phyloP scores from a whole-genome alignment of 768 basidiomycete genomes.

The Clavulina sp. region DNA sequence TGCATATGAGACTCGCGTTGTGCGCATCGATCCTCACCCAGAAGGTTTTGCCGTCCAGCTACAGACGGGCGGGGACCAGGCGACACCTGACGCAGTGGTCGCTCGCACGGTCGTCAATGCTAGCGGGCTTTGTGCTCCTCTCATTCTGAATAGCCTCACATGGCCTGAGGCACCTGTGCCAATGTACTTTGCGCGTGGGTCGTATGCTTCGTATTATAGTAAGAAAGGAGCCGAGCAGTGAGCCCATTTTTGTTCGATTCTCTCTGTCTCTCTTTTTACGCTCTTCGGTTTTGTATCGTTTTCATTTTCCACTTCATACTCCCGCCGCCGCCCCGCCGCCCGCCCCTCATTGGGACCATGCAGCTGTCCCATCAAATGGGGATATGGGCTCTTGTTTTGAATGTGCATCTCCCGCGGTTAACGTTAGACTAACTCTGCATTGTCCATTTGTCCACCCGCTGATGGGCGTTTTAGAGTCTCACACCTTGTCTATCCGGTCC shows the following conservation, averaged over 20 bases:
- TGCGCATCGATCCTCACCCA: constrained; percentile 58
- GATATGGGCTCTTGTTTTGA: too few species aligned
- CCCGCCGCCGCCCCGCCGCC: too few species aligned
- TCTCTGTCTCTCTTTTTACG: too few species aligned
- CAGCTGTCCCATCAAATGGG: too few species aligned
- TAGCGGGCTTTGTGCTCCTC: constrained; percentile 52
- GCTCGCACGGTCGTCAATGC: constrained; percentile 70
- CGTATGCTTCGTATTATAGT: constrained; percentile 78
- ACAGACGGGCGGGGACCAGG: constrained; percentile 18
- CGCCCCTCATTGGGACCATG: too few species aligned
- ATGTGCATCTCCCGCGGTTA: too few species aligned
- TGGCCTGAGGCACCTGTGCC: constrained; percentile 44
- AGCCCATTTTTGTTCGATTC: too few species aligned
- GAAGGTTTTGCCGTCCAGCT: constrained; percentile 82
- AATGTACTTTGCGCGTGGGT: constrained; percentile 67
- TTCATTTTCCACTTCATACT: too few species aligned
- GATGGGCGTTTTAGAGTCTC: constrained; percentile 48
- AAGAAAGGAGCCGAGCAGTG: too few species aligned
- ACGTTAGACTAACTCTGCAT: too few species aligned
- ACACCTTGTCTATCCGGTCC: constrained; percentile 84
- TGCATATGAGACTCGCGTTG: constrained; percentile 63
- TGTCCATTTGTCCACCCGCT: too few species aligned
- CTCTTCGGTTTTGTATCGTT: too few species aligned
- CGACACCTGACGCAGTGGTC: constrained; percentile 39
- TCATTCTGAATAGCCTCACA: constrained; percentile 56